Base-by-base conservation (phyloP, 345 rosid genomes). In the Eucalyptus sp. region DNA sequence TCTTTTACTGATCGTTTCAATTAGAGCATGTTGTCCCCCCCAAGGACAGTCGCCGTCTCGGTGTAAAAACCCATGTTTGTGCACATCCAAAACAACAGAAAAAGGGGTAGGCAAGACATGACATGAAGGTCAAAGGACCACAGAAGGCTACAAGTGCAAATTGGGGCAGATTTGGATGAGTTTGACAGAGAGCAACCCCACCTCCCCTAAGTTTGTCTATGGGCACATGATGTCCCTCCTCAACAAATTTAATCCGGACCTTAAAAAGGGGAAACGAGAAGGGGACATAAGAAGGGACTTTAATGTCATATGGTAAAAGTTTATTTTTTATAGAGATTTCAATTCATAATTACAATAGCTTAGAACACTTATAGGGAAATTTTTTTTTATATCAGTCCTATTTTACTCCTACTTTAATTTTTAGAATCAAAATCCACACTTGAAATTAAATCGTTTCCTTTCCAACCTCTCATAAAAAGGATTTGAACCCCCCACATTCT, bases 391-490 rank as follows among this genome's bases (percentile, higher is more conserved):
- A 5, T 41, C 41, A 41, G 1, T 5, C 7, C 0, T 15, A 50
- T 3, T 5, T 0, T 50, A 50, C 0, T 51, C 0, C 0, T 51
- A 15, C 1, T 50, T 5, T 6, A 50, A 50, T 0, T 50, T 3
- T 50, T 0, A 50, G 41, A 41, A 5, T 50, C 4, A 1, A 51
- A 51, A 17, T 0, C 8, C 8, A 7, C 2, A 51, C 2, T 51
- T 17, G 0, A 51, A 51, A 51, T 51, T 51, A 51, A 51, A 51
- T 51, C 3, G 0, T 17, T 1, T 0, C 6, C 0, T 3, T 51
- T 9, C 1, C 3, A 17, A 51, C 4, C 0, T 2, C 4, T 51
- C 0, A 0, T 51, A 7, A 51, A 0, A 16, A 51, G 0, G 0
- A 51, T 51, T 51, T 3, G 1, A 51, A 51, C 7, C 1, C 54